Evolutionary conservation across 2,329 filamentous ascomycete species (phyloP).

Genomic region (Zymoseptoria crescenta): DNA sequence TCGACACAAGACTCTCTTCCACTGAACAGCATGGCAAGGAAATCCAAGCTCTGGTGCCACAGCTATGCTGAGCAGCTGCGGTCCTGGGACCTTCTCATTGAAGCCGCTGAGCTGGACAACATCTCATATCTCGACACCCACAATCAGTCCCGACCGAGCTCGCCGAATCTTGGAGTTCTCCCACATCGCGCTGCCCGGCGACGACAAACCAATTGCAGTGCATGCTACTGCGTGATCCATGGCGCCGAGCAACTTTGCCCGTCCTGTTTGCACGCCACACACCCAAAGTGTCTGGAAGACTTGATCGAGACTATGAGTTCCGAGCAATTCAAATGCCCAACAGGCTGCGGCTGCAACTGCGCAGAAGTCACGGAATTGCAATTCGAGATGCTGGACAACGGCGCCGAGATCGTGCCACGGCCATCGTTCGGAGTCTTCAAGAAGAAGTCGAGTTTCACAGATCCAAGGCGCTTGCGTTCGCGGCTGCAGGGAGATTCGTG

Average conservation of each 20-base stretch:
- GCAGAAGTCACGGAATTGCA: slow-evolving; percentile 7
- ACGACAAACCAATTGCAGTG: slow-evolving; percentile 18
- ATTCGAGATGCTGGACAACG: slow-evolving; percentile 5
- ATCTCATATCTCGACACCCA: slow-evolving; percentile 26
- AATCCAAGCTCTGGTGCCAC: slow-evolving; percentile 47
- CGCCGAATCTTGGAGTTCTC: background rate
- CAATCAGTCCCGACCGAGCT: slow-evolving; percentile 2
- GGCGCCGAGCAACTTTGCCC: slow-evolving; percentile 26
- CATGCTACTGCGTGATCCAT: slow-evolving; percentile 22
- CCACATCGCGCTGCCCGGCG: background rate
- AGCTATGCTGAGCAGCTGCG: slow-evolving; percentile 52
- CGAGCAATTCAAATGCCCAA: slow-evolving; percentile 21
- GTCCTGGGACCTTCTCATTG: slow-evolving; percentile 49
- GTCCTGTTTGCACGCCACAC: slow-evolving; percentile 23
- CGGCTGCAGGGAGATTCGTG: slow-evolving; percentile 15
- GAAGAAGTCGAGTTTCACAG: slow-evolving; percentile 21
- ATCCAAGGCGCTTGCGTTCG: slow-evolving; percentile 20
- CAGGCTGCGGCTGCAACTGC: slow-evolving; percentile 28
- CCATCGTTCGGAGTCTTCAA: slow-evolving; percentile 3
- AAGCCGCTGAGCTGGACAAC: slow-evolving; percentile 52
- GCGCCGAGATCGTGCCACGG: background rate
- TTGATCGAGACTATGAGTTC: slow-evolving; percentile 8
- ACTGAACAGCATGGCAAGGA: slow-evolving; percentile 39
- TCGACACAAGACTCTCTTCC: slow-evolving; percentile 42
- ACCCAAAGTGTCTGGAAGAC: slow-evolving; percentile 20